phyloP scores from a whole-genome alignment of 805 yeast genomes.

The Jamesozyma hellenica region DNA sequence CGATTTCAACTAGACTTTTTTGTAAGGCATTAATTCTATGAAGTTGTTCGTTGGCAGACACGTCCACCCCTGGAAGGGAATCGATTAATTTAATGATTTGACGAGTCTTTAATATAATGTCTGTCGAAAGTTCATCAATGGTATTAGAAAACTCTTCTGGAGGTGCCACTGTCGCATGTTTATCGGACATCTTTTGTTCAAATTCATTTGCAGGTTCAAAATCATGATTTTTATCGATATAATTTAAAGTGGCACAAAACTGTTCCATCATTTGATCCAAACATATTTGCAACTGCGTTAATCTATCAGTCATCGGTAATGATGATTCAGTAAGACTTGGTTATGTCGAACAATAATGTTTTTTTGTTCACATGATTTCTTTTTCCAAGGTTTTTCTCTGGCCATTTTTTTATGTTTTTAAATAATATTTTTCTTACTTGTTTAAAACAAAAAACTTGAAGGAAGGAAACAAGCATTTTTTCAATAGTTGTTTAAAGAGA shows the following conservation, averaged over 20 bases:
- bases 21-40: slow-evolving; percentile 52
- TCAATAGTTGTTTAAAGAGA: too few species aligned
- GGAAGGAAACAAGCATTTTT: too few species aligned
- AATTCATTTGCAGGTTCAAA: slow-evolving; percentile 37
- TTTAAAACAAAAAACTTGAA: too few species aligned
- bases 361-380: not conserved
- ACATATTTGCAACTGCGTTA: slow-evolving; percentile 83
- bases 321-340: too few species aligned
- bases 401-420: too few species aligned
- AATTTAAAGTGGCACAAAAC: slow-evolving; percentile 67
- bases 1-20: slow-evolving; percentile 49
- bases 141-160: slow-evolving; percentile 39
- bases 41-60: slow-evolving; percentile 65
- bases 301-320: slow-evolving; percentile 72
- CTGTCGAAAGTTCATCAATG: slow-evolving; percentile 70
- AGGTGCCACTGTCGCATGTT: slow-evolving; percentile 44
- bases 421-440: too few species aligned
- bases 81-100: slow-evolving; percentile 81
- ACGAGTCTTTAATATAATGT: slow-evolving; percentile 72
- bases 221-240: slow-evolving; percentile 68
- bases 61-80: slow-evolving; percentile 87
- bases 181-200: slow-evolving; percentile 54
- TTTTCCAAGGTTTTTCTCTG: too few species aligned
- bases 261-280: slow-evolving; percentile 72
- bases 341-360: not conserved